A percentile compares a stretch with the other conserved stretches of the same genome.
Conservation (phyloP, 805 yeast species). For the Cyberlindnera samutprakarnensis region DNA sequence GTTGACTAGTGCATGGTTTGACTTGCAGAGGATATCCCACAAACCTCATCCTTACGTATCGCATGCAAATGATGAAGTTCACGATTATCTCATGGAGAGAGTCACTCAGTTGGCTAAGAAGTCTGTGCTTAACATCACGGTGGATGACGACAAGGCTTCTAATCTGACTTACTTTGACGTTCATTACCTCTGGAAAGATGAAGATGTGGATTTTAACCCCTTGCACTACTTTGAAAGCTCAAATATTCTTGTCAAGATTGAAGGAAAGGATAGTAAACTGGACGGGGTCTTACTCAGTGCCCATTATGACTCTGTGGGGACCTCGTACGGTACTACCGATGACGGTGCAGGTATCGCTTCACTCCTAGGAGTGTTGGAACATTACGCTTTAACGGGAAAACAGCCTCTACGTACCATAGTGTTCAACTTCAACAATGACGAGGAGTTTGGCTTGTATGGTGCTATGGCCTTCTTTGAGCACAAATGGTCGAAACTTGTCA, state of each 20-base stretch:
- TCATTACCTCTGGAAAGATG: slow-evolving; percentile 39
- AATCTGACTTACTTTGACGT: slow-evolving; percentile 40
- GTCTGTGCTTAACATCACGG: slow-evolving; percentile 20
- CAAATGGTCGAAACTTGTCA: slow-evolving; percentile 58
- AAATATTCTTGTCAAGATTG: slow-evolving; percentile 68
- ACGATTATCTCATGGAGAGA: slow-evolving; percentile 49
- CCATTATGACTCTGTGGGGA: slow-evolving; percentile 85
- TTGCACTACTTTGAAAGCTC: slow-evolving; percentile 76
- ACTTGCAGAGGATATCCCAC: slow-evolving; percentile 60
- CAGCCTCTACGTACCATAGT: slow-evolving; percentile 68
- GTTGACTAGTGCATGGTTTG: slow-evolving; percentile 51
- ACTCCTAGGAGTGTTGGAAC: slow-evolving; percentile 59
- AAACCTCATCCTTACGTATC: slow-evolving; percentile 76
- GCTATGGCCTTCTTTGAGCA: slow-evolving; percentile 68
- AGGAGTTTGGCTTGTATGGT: slow-evolving; percentile 82
- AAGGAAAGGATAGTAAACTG: slow-evolving; percentile 50
- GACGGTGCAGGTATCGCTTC: slow-evolving; percentile 88
- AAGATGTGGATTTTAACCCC: slow-evolving; percentile 30
- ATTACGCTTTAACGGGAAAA: slow-evolving; percentile 28
- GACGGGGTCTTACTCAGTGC: slow-evolving; percentile 75
- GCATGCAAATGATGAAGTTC: slow-evolving; percentile 67
- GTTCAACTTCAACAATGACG: slow-evolving; percentile 84
- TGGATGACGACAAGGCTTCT: slow-evolving; percentile 30
- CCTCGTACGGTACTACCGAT: slow-evolving; percentile 83
- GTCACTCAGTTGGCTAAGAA: slow-evolving; percentile 28